Conservation (phyloP, 345 rosid species). For the Brassica incana region DNA sequence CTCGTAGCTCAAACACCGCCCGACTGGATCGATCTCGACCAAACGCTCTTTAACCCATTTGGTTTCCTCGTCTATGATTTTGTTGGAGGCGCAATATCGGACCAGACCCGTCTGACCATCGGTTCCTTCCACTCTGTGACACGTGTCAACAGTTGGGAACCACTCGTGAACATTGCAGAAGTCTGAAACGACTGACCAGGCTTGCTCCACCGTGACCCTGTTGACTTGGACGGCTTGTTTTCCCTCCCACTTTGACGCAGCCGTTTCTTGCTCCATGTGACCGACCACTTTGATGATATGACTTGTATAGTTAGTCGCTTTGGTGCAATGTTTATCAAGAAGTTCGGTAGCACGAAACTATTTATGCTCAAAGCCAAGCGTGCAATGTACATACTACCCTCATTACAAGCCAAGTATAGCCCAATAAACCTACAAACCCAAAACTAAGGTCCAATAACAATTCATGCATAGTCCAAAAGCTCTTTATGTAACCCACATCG, state of each 20-base stretch:
- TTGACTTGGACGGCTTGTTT: slow-evolving; percentile 42
- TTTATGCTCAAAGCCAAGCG: slow-evolving; percentile 17
- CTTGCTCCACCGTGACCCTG: slow-evolving; percentile 47
- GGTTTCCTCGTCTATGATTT: slow-evolving; percentile 3
- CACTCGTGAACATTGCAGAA: slow-evolving; percentile 62
- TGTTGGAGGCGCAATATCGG: slow-evolving; percentile 48
- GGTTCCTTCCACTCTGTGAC: slow-evolving; percentile 50
- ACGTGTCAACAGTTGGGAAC: slow-evolving; percentile 49
- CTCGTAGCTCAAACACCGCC: slow-evolving; percentile 59
- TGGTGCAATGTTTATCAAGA: neutral
- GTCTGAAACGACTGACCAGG: slow-evolving; percentile 58
- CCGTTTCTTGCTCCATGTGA: slow-evolving; percentile 27
- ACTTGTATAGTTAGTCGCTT: neutral
- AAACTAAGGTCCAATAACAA: neutral
- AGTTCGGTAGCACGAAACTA: slow-evolving; percentile 9
- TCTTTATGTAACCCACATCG: neutral
- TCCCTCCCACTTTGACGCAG: slow-evolving; percentile 55
- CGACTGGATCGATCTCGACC: slow-evolving; percentile 42
- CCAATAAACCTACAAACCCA: slow-evolving; percentile 11
- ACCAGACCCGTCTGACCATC: slow-evolving; percentile 55
- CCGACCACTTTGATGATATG: neutral
- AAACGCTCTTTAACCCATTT: slow-evolving; percentile 62
- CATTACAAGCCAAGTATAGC: neutral
- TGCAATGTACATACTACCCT: neutral
- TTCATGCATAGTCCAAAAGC: neutral